Evolutionary conservation across 1,284 basidiomycete species (phyloP).

Genomic region (Boletellus dicymbophilus): DNA sequence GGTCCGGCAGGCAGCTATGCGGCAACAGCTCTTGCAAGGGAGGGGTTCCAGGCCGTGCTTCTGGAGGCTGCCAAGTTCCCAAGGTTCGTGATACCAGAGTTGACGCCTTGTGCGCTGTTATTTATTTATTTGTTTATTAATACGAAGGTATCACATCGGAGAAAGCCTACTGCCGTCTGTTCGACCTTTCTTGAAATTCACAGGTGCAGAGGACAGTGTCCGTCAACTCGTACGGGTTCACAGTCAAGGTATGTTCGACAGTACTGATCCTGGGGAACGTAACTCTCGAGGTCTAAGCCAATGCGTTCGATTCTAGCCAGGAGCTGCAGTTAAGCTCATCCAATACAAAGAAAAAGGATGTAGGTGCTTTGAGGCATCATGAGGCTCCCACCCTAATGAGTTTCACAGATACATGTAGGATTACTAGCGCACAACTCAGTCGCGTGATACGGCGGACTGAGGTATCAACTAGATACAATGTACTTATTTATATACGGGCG

Average conservation of each 20-base stretch:
- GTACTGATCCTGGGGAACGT: no score
- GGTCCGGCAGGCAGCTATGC: slow-evolving; percentile 57
- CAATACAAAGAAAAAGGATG: slow-evolving; percentile 5
- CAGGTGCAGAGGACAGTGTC: slow-evolving; percentile 11
- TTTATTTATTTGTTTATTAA: not conserved
- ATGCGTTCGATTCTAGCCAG: not conserved
- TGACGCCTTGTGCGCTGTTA: no score
- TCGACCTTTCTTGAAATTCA: slow-evolving; percentile 10
- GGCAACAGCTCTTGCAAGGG: slow-evolving; percentile 49
- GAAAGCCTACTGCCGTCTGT: slow-evolving; percentile 17
- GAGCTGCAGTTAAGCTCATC: slow-evolving; percentile 1
- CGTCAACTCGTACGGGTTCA: slow-evolving; percentile 14
- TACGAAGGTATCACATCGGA: slow-evolving; percentile 15
- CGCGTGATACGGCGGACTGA: no score
- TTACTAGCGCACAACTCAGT: no score
- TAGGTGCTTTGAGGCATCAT: not conserved
- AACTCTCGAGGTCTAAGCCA: no score
- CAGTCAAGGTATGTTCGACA: slow-evolving; percentile 42
- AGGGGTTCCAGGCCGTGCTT: slow-evolving; percentile 50
- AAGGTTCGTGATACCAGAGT: slow-evolving; percentile 28
- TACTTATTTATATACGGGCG: no score
- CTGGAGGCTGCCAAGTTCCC: slow-evolving; percentile 56
- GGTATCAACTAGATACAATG: no score
- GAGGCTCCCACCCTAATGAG: no score
- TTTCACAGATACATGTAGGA: no score